Percentiles rank a stretch among this genome's conserved stretches.
phyloP scores from a whole-genome alignment of 2,329 filamentous ascomycete genomes.

The Aphanoascus verrucosus region DNA sequence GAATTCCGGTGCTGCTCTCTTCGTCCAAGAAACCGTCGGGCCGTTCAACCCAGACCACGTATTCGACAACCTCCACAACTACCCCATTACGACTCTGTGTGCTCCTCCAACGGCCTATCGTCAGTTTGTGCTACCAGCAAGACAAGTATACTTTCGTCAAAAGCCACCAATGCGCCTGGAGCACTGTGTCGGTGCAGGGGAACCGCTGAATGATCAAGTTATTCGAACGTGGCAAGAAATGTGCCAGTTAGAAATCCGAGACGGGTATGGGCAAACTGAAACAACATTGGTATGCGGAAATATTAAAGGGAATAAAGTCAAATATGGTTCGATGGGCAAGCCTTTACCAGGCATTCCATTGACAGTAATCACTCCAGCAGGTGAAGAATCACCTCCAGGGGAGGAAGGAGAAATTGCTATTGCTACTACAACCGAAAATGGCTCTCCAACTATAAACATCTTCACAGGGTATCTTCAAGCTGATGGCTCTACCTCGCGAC shows the following conservation, averaged over 20 bases:
- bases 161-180: constrained; percentile 23
- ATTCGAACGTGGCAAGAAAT: constrained; percentile 29
- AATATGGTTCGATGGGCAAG: constrained; percentile 33
- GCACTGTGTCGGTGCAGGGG: constrained; percentile 33
- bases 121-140: constrained; percentile 30
- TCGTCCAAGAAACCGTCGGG: constrained; percentile 31
- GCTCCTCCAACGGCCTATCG: constrained; percentile 34
- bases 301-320: constrained; percentile 26
- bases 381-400: constrained; percentile 20
- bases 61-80: constrained; percentile 27
- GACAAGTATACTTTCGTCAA: constrained; percentile 21
- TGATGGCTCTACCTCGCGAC: constrained; percentile 7
- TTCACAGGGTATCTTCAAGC: constrained; percentile 12
- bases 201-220: constrained; percentile 33
- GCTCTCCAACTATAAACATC: constrained; percentile 12
- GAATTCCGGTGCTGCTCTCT: constrained; percentile 34
- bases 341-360: constrained; percentile 31
- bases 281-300: constrained; percentile 34
- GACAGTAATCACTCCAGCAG: constrained; percentile 25
- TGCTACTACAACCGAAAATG: constrained; percentile 12
- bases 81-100: constrained; percentile 34
- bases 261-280: constrained; percentile 36
- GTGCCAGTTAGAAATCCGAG: constrained; percentile 29
- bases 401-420: constrained; percentile 33
- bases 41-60: constrained; percentile 26